Conservation (phyloP, 2,329 filamentous ascomycete species). For the Aspergillus fumigatiaffinis region DNA sequence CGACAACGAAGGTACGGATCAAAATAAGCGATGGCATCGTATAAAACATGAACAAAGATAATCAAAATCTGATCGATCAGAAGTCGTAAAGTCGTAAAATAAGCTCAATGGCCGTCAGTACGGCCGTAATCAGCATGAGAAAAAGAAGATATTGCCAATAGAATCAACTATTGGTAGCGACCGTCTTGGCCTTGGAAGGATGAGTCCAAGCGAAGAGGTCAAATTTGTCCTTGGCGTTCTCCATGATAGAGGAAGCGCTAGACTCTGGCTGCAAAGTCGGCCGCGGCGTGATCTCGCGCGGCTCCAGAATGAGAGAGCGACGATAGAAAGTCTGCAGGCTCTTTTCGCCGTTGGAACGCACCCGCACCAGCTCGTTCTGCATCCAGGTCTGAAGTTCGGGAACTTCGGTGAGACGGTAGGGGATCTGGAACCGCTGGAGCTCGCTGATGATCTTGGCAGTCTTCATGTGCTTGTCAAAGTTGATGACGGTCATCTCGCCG, state of each 20-base stretch:
- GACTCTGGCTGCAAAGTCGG: conserved; percentile 23
- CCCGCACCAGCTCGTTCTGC: conserved; percentile 71
- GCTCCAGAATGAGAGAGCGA: conserved; percentile 79
- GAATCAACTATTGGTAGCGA: conserved; percentile 31
- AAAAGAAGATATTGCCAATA: background rate
- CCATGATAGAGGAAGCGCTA: conserved; percentile 31
- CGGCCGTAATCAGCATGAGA: background rate
- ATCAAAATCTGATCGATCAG: background rate
- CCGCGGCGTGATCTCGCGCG: conserved; percentile 40
- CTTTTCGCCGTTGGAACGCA: conserved; percentile 62
- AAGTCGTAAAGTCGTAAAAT: background rate
- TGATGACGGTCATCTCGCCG: conserved; percentile 73
- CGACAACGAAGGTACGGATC: conserved; percentile 5
- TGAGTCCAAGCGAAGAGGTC: conserved; percentile 52
- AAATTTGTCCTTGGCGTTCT: conserved; percentile 48
- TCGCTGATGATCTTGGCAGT: conserved; percentile 95
- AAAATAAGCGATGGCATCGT: conserved; percentile 11
- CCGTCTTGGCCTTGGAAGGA: conserved; percentile 39
- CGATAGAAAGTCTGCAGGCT: conserved; percentile 70
- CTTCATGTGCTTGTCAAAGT: conserved; percentile 94
- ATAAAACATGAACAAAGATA: conserved; percentile 12
- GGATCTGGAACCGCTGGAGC: conserved; percentile 91
- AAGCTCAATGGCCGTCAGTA: background rate
- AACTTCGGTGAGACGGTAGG: conserved; percentile 77
- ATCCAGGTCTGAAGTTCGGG: conserved; percentile 93